Evolutionary conservation across 2,329 filamentous ascomycete species (phyloP).

Genomic region (Amauroascus niger): DNA sequence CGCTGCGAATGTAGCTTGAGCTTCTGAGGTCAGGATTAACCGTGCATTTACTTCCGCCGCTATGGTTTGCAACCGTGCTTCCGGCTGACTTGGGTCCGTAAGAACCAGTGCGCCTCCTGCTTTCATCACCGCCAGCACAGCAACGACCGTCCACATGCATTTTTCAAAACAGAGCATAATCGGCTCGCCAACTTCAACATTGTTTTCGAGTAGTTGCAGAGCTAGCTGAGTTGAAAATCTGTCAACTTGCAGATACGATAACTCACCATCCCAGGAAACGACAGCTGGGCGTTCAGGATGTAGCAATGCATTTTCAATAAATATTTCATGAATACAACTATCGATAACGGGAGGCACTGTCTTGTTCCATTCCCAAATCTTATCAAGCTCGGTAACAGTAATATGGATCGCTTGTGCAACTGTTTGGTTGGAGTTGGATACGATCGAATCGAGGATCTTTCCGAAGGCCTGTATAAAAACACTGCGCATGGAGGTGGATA

Average conservation of each 20-base stretch:
- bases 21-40: conserved; percentile 16
- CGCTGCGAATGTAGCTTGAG: conserved; percentile 12
- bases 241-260: conserved; percentile 25
- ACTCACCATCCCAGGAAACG: conserved; percentile 25
- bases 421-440: conserved; percentile 10
- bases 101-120: conserved; percentile 25
- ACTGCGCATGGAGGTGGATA: neutral
- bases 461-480: conserved; percentile 2
- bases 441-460: conserved; percentile 15
- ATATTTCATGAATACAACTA: conserved; percentile 17
- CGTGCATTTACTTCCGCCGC: conserved; percentile 15
- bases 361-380: conserved; percentile 22
- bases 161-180: conserved; percentile 27
- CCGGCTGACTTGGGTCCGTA: conserved; percentile 24
- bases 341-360: conserved; percentile 17
- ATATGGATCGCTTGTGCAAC: conserved; percentile 11
- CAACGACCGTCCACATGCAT: conserved; percentile 25
- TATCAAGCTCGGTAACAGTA: conserved; percentile 15
- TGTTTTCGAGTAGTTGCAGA: conserved; percentile 23
- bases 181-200: conserved; percentile 23
- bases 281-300: conserved; percentile 18
- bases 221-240: conserved; percentile 26
- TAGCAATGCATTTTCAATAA: conserved; percentile 13
- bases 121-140: conserved; percentile 25
- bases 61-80: conserved; percentile 28